Conservation (phyloP, 257 asterid species). For the Paulownia fortunei region DNA sequence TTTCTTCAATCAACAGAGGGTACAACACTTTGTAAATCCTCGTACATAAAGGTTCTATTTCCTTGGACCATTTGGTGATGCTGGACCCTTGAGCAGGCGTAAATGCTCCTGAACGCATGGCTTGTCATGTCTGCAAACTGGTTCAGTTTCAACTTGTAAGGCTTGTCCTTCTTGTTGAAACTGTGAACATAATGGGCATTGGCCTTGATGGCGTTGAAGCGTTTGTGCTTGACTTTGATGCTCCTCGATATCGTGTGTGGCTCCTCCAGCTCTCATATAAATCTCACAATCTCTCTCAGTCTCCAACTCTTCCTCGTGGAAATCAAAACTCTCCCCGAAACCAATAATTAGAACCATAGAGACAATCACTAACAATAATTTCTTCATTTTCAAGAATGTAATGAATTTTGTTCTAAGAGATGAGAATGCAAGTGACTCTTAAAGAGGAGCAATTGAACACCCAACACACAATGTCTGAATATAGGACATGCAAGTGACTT, state of each 20-base stretch:
- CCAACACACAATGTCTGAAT: no score
- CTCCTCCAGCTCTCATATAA: constrained; percentile 91
- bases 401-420: constrained; percentile 19
- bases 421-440: constrained; percentile 31
- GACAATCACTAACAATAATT: constrained; percentile 39
- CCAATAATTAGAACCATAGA: constrained; percentile 46
- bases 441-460: no score
- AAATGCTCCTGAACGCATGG: constrained; percentile 72
- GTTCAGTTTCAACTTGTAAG: constrained; percentile 80
- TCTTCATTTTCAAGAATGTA: constrained; percentile 40
- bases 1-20: constrained; percentile 84
- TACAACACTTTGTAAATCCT: constrained; percentile 53
- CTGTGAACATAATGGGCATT: constrained; percentile 63
- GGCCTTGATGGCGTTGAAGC: constrained; percentile 79
- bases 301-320: constrained; percentile 73
- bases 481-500: no score
- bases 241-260: constrained; percentile 74
- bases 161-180: constrained; percentile 73
- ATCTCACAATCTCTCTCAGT: constrained; percentile 72
- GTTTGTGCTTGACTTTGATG: constrained; percentile 62
- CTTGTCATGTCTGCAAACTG: constrained; percentile 88
- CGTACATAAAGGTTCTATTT: constrained; percentile 62
- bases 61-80: constrained; percentile 72
- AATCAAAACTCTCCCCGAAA: constrained; percentile 64
- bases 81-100: constrained; percentile 71